Evolutionary conservation across 352 stramenopile species (phyloP).

Genomic region (Pseudoperonospora humuli): DNA sequence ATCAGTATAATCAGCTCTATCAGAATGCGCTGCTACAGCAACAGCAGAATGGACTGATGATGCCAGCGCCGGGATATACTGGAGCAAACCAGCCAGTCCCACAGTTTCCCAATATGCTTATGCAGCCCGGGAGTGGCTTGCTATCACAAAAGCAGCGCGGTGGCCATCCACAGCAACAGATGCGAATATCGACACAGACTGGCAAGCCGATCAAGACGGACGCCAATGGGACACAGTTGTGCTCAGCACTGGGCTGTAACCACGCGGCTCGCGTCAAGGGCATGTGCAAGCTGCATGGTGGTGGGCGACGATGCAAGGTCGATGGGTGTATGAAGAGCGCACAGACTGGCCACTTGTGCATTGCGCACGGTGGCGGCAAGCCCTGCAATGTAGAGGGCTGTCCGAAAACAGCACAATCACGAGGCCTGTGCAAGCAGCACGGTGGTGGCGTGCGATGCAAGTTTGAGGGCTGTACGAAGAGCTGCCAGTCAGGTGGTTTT

Average conservation of each 20-base stretch:
- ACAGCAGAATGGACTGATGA: slow-evolving; percentile 38
- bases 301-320: slow-evolving; percentile 74
- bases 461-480: slow-evolving; percentile 84
- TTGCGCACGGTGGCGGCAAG: slow-evolving; percentile 78
- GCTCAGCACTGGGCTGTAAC: slow-evolving; percentile 70
- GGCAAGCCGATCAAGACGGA: slow-evolving; percentile 55
- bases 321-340: slow-evolving; percentile 85
- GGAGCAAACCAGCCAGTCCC: slow-evolving; percentile 28
- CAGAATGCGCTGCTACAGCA: slow-evolving; percentile 41
- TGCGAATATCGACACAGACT: slow-evolving; percentile 37
- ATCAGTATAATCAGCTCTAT: slow-evolving; percentile 55
- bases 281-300: slow-evolving; percentile 83
- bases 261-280: slow-evolving; percentile 71
- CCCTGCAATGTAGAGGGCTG: slow-evolving; percentile 80
- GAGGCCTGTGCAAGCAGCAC: slow-evolving; percentile 80
- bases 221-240: slow-evolving; percentile 48
- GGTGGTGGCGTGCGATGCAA: slow-evolving; percentile 80
- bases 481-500: slow-evolving; percentile 77
- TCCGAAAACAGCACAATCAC: slow-evolving; percentile 78
- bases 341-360: slow-evolving; percentile 79
- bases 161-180: slow-evolving; percentile 23
- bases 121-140: slow-evolving; percentile 42
- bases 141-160: slow-evolving; percentile 33
- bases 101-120: slow-evolving; percentile 52
- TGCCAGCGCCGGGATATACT: slow-evolving; percentile 24